These are phyloP conservation scores for Balamuthia mandrillaris DNA, from an alignment of 208 protist species.

Conservation along the genomic window DNA sequence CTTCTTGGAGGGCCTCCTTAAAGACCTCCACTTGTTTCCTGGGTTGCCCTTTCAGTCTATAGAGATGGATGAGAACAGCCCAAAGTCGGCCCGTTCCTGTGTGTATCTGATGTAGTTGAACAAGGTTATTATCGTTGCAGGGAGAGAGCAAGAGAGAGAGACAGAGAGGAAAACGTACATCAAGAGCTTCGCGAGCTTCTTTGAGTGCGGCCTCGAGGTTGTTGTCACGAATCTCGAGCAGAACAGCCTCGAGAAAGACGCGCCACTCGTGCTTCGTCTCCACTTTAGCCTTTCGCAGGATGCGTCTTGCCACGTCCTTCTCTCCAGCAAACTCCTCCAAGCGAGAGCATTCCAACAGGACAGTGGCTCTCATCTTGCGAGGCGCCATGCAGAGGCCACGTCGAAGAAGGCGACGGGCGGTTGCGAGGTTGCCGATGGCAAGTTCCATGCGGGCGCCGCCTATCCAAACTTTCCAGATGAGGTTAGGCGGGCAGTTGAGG, in stretches of 20 bases:
- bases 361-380: slow-evolving; percentile 64
- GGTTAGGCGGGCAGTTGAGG: slow-evolving; percentile 65
- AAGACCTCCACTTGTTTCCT: slow-evolving; percentile 66
- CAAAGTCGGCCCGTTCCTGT: slow-evolving; percentile 74
- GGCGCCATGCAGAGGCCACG: slow-evolving; percentile 67
- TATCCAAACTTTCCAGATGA: slow-evolving; percentile 80
- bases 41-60: slow-evolving; percentile 42
- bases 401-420: slow-evolving; percentile 59
- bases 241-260: slow-evolving; percentile 70
- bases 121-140: no score
- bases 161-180: no score
- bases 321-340: slow-evolving; percentile 71
- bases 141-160: no score
- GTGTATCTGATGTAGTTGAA: no score
- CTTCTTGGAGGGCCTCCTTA: slow-evolving; percentile 67
- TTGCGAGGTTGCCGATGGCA: slow-evolving; percentile 29
- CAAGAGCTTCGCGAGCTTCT: slow-evolving; percentile 66
- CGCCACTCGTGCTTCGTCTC: slow-evolving; percentile 75
- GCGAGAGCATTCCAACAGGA: slow-evolving; percentile 71
- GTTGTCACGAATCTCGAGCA: slow-evolving; percentile 73
- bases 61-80: slow-evolving; percentile 80
- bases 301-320: slow-evolving; percentile 57
- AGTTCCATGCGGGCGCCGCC: slow-evolving; percentile 69
- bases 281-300: slow-evolving; percentile 62
- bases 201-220: slow-evolving; percentile 53